Base-by-base conservation (phyloP, 192 early-diverging fungal genomes). In the Linnemannia hyalina region DNA sequence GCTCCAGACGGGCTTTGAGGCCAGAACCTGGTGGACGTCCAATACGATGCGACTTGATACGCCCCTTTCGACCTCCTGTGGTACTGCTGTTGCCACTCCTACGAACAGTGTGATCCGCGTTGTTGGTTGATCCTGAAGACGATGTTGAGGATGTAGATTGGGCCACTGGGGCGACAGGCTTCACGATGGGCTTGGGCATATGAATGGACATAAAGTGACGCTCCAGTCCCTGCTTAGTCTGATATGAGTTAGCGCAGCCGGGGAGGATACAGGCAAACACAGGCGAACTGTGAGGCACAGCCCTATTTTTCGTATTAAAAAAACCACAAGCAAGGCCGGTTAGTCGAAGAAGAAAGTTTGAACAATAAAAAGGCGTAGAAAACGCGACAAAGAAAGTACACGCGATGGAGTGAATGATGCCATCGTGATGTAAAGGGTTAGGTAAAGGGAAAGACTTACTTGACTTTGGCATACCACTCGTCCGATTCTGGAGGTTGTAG, bases 181-280 rank as follows among this genome's bases (percentile, higher is more conserved):
- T 38, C 20, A 22, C 70, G 44, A 15, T 77, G 70, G 18, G 18
- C 57, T 75, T 86, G 11, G 79, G 80, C 71, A 86, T 73, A 52
- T 86, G 84, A 44, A 81, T 86, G 0, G 78, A 65, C 2, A 55
- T 36, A 52, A 86, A 86, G 54, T 86, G 84, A 23, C 84, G 84
- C 49, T 86, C 84, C 22, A 86, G 68, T 68, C 84, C 84, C 23
- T 86, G 84, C 76, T 86, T 86, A 13, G 84, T 86, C 26, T 86
- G 84, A 42, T 81, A 86, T 36, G 84, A 78, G 65, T 81, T 80
- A 15, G 79, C 46, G 57, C 84, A 86, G 4, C 84, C 84, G 52
- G 84, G 78, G 23, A 86, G 63, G 54, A 81, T 74, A 44, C 84
- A 86, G 65, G 77, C 46, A 41, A 86, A 86, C 46, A 77, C 69